Base-by-base conservation (phyloP, 306 rosid genomes). In the Rosa lucieae region DNA sequence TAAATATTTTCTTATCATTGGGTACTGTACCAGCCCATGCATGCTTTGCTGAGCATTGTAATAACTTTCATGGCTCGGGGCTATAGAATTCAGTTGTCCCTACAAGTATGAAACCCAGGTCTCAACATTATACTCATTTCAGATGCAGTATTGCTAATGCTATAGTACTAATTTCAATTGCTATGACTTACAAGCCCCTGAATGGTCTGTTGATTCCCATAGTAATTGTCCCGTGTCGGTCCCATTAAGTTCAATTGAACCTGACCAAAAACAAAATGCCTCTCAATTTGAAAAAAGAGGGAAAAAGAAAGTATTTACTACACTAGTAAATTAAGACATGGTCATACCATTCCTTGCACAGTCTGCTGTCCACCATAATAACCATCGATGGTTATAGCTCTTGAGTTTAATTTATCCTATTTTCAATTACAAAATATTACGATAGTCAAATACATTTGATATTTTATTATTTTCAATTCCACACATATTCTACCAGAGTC, bases 71-170 rank as follows among this genome's bases (percentile, higher is more conserved):
- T 91, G 99, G 83, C 89, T 91, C 13, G 97, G 87, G 53, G 98
- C 94, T 74, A 95, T 91, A 9, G 99, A 90, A 82, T 86, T 93
- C 81, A 95, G 83, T 65, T 94, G 98, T 65, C 99, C 98, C 99
- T 95, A 83, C 68, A 81, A 37, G 76, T n/a, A 83, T 52, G 77
- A 51, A 59, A 83, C 52, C 84, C 56, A 39, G 23, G 66, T 66
- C 63, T 65, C 61, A 73, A 66, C 74, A 66, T 77, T 70, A 80
- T 52, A 55, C 18, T 76, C 59, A 39, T 35, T 32, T 17, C 5
- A 48, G 9, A 66, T 76, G 75, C 67, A 70, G 47, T 58, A 65
- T 40, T 51, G 46, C 42, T 63, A 49, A 76, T 62, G 14, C 26
- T 71, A 46, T 40, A n/a, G 39, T 79, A 58, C 56, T 17, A 26